Percentiles rank a stretch among this genome's conserved stretches.
Evolutionary conservation across 495 filamentous ascomycete species (phyloP).

Genomic region (Hyaloscypha bicolor): DNA sequence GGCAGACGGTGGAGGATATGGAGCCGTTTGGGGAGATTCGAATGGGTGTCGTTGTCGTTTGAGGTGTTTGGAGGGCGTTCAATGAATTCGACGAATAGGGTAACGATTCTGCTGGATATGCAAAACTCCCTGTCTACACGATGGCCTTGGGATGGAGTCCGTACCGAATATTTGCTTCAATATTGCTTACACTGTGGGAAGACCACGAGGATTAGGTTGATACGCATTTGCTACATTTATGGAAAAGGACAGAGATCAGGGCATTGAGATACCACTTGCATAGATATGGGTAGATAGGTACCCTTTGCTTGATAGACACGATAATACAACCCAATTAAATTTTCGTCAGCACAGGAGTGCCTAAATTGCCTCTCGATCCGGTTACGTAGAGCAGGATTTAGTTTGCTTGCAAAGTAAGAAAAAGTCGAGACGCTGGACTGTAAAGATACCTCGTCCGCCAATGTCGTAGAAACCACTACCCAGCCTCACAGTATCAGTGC

Average conservation of each 20-base stretch:
- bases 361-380: too few relatives aligned
- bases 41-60: conserved; percentile 29
- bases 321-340: neutral
- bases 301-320: neutral
- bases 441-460: too few relatives aligned
- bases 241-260: neutral
- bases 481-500: too few relatives aligned
- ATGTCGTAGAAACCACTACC: too few relatives aligned
- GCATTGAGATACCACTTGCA: neutral
- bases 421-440: too few relatives aligned
- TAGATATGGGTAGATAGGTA: neutral
- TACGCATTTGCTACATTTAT: conserved; percentile 6
- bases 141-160: neutral
- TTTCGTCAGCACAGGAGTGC: too few relatives aligned
- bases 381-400: too few relatives aligned
- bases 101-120: neutral
- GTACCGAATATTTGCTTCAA: neutral
- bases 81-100: neutral
- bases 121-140: neutral
- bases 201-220: neutral
- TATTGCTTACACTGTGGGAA: conserved; percentile 1
- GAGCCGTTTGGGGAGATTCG: conserved; percentile 28
- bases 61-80: neutral
- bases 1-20: conserved; percentile 40
- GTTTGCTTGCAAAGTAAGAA: too few relatives aligned